Conservation (phyloP, 805 yeast genomes). For the Komagataella mondaviorum region DNA sequence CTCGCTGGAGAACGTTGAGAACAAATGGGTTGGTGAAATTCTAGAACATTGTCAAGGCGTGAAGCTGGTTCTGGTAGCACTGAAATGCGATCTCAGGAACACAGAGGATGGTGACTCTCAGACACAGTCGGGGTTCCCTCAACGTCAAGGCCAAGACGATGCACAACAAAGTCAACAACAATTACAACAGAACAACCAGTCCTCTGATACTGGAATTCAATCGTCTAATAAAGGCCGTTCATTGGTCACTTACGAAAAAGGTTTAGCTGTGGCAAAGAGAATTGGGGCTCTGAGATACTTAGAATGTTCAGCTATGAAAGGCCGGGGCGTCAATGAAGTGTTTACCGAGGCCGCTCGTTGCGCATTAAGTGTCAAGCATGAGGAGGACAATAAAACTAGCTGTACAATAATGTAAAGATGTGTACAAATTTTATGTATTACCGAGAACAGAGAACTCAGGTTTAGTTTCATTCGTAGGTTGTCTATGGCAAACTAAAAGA, state of each 20-base stretch:
- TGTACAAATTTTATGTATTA: not conserved
- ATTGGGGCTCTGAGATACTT: slow-evolving; percentile 90
- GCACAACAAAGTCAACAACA: slow-evolving; percentile 14
- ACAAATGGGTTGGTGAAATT: slow-evolving; percentile 95
- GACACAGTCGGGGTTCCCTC: not conserved
- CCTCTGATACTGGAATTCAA: not conserved
- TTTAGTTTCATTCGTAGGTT: not conserved
- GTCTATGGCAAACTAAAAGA: not conserved
- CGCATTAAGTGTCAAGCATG: slow-evolving; percentile 81
- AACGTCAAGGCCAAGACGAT: slow-evolving; percentile 20
- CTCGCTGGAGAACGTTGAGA: slow-evolving; percentile 87
- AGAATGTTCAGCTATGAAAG: slow-evolving; percentile 94
- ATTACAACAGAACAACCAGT: slow-evolving; percentile 1
- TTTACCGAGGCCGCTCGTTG: slow-evolving; percentile 98
- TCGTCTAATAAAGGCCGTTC: slow-evolving; percentile 14
- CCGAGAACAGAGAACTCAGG: not conserved
- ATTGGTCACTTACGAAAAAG: slow-evolving; percentile 83
- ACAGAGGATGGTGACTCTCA: slow-evolving; percentile 28
- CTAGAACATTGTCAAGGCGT: slow-evolving; percentile 97
- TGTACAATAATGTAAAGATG: slow-evolving; percentile 3
- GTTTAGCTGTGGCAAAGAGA: slow-evolving; percentile 80
- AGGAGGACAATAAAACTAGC: slow-evolving; percentile 47
- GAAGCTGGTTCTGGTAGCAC: slow-evolving; percentile 81
- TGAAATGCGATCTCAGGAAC: slow-evolving; percentile 84
- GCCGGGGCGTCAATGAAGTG: slow-evolving; percentile 98